These are phyloP conservation scores for Bipolaris bicolor DNA, from an alignment of 2,329 filamentous ascomycete genomes.

Conservation along the genomic window DNA sequence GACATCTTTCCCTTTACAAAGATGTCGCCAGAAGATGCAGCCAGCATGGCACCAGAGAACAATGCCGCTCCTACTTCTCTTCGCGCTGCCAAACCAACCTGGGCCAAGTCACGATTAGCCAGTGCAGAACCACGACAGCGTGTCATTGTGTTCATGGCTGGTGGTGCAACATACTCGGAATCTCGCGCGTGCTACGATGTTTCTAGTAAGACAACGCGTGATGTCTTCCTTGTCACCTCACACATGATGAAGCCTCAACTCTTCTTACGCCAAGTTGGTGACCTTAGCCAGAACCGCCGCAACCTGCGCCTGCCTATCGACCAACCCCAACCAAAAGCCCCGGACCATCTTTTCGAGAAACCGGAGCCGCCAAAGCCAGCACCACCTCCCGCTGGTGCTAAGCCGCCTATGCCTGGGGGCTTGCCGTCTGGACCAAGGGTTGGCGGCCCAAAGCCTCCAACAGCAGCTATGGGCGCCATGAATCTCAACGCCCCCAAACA, in stretches of 20 bases:
- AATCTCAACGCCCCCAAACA: constrained; percentile 38
- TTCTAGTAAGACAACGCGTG: constrained; percentile 72
- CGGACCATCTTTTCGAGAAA: constrained; percentile 83
- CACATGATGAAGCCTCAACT: constrained; percentile 90
- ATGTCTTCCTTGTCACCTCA: constrained; percentile 86
- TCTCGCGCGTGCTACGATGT: constrained; percentile 87
- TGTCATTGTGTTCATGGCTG: constrained; percentile 92
- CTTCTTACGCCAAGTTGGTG: constrained; percentile 81
- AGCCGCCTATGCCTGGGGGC: constrained; percentile 35
- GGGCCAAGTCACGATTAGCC: constrained; percentile 81
- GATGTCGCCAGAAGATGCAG: constrained; percentile 66
- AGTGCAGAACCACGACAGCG: constrained; percentile 84
- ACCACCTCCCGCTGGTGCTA: constrained; percentile 57
- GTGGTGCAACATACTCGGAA: constrained; percentile 93
- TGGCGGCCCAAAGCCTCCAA: constrained; percentile 39
- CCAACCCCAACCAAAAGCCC: constrained; percentile 78
- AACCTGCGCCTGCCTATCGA: constrained; percentile 82
- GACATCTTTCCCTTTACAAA: constrained; percentile 57
- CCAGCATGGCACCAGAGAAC: constrained; percentile 61
- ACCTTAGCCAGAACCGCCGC: constrained; percentile 76
- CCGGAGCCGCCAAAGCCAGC: constrained; percentile 63
- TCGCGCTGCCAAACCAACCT: constrained; percentile 89
- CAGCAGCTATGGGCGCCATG: constrained; percentile 42
- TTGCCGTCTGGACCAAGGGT: constrained; percentile 40
- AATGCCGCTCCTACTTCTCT: constrained; percentile 67